A percentile compares a stretch with the other conserved stretches of the same genome.
phyloP scores from a whole-genome alignment of 1,284 basidiomycete species.

The Inonotus obliquus region DNA sequence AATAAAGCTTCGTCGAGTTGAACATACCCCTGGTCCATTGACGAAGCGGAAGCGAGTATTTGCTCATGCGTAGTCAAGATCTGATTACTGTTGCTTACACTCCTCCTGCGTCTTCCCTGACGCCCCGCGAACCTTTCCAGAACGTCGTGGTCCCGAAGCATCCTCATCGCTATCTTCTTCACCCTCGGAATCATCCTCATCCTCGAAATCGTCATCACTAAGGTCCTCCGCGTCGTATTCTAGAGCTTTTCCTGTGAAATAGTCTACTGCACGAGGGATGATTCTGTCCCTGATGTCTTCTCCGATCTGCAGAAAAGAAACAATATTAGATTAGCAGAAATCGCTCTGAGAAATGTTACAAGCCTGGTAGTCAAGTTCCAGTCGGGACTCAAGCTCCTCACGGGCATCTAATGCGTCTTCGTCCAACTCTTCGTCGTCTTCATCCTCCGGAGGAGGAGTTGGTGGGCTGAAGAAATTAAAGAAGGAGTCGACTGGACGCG shows the following conservation, averaged over 20 bases:
- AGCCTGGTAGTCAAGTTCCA: constrained; percentile 92
- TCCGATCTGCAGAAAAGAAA: constrained; percentile 50
- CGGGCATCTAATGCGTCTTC: constrained; percentile 41
- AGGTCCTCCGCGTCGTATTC: constrained; percentile 81
- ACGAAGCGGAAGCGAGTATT: no score
- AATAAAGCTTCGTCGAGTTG: background rate
- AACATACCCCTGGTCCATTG: background rate
- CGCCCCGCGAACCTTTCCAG: background rate
- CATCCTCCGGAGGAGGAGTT: constrained; percentile 67
- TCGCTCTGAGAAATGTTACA: background rate
- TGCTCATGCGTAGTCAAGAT: background rate
- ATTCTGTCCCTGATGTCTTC: constrained; percentile 98
- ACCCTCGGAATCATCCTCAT: constrained; percentile 33
- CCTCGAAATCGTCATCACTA: constrained; percentile 60
- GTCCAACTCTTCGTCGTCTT: constrained; percentile 62
- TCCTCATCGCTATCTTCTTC: constrained; percentile 40
- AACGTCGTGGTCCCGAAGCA: constrained; percentile 21
- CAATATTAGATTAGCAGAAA: background rate
- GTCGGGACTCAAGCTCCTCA: constrained; percentile 86
- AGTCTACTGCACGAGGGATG: constrained; percentile 92
- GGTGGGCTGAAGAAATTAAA: constrained; percentile 97
- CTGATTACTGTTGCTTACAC: background rate
- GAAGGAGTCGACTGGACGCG: constrained; percentile 86
- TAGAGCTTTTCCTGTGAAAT: constrained; percentile 95
- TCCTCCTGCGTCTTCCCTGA: background rate